Base-by-base conservation (phyloP, 2,329 filamentous ascomycete species). In the Metarhizium rileyi region DNA sequence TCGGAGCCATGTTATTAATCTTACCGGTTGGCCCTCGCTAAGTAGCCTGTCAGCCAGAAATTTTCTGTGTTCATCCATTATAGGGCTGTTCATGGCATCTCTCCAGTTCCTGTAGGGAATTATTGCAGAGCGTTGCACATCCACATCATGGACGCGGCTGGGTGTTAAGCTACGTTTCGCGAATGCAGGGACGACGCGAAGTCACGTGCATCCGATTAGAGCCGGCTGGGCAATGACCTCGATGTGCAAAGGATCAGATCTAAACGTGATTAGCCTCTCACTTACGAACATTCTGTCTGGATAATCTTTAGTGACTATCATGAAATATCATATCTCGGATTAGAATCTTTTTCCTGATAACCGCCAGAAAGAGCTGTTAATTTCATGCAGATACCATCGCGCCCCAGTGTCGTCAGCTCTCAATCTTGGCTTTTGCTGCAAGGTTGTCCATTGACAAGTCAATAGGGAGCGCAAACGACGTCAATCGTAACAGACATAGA, bases 21-120 rank as follows among this genome's bases (percentile, higher is more conserved):
- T 61, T 67, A 91, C 87, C 54, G 84, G 77, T 55, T 80, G 80
- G 56, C 83, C 80, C 61, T 95, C 87, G 51, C 81, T 84, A 55
- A 95, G 74, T 50, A 95, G 77, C 60, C 84, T 80, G 57, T 83
- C 81, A 4, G 86, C 86, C 6, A 95, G 77, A 59, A 82, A 91
- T 50, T 81, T 83, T 56, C 74, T 81, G 62, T 87, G 83, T 55
- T 84, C 79, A 2, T 76, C 73, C 78, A 81, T 80, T 27, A 20
- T n/a, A 18, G 16, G 14, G 6, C n/a, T 44, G 6, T 44, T 43
- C 5, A 22, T 16, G 16, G 10, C n/a, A 18, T 18, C 5, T 22
- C 35, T 18, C 10, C 2, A 22, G 35, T 20, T 20, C 18, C 35
- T 12, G 38, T 20, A 42, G n/a, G 9, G 38, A 18, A 5, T 12